phyloP scores from a whole-genome alignment of 371 early-diverging fungal genomes.

The Mortierella sp. region DNA sequence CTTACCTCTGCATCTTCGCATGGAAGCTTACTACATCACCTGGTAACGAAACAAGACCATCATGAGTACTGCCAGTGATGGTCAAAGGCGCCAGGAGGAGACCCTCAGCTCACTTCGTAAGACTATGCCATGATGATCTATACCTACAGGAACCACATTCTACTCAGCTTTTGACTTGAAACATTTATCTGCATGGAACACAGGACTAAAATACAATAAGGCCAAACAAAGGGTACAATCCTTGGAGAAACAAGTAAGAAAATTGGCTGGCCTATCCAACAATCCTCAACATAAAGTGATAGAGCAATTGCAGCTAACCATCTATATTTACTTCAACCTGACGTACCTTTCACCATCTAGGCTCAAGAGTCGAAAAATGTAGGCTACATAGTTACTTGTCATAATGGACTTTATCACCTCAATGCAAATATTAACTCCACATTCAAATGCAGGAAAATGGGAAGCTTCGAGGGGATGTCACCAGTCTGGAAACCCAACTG shows the following conservation, averaged over 20 bases:
- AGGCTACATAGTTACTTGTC: neutral
- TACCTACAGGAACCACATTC: neutral
- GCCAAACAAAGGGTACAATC: neutral
- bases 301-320: neutral
- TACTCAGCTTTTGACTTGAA: neutral
- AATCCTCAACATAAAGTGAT: no score
- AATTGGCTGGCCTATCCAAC: neutral
- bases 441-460: neutral
- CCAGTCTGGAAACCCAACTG: neutral
- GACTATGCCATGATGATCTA: neutral
- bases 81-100: slow-evolving; percentile 14
- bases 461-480: neutral
- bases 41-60: neutral
- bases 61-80: slow-evolving; percentile 46
- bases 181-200: neutral
- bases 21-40: neutral
- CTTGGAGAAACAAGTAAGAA: neutral
- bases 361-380: neutral
- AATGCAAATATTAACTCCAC: neutral
- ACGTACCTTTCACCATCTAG: neutral
- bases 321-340: neutral
- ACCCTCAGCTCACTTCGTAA: neutral
- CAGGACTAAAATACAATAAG: slow-evolving; percentile 8
- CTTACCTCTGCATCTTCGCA: neutral
- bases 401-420: neutral